Evolutionary conservation across 192 early-diverging fungal species (phyloP).

Genomic region (Coemansia sp.): DNA sequence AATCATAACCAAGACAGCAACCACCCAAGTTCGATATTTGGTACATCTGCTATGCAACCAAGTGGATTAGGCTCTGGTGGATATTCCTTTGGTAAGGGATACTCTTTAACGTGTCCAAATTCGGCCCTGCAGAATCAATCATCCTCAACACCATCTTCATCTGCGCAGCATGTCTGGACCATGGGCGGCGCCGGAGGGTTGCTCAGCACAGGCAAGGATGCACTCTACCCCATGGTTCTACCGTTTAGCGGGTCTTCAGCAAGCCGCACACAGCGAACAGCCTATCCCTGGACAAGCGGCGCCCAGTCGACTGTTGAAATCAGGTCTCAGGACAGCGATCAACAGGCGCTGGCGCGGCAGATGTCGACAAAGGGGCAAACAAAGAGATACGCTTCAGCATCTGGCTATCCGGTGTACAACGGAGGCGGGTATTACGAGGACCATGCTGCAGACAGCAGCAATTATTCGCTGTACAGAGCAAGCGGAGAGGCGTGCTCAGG

Average conservation of each 20-base stretch:
- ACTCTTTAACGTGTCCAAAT: constrained; percentile 29
- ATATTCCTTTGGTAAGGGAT: constrained; percentile 25
- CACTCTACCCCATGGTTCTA: constrained; percentile 42
- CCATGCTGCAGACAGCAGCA: background rate
- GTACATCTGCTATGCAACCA: background rate
- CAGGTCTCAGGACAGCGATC: background rate
- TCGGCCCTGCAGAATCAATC: too few species aligned
- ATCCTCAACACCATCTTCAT: background rate
- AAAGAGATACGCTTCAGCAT: background rate
- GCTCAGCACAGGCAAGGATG: constrained; percentile 16
- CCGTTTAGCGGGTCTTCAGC: constrained; percentile 10
- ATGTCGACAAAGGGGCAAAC: background rate
- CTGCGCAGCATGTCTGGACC: constrained; percentile 17
- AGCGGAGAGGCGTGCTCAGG: background rate
- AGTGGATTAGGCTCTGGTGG: background rate
- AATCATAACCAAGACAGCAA: too few species aligned
- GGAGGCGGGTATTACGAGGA: background rate
- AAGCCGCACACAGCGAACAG: constrained; percentile 10
- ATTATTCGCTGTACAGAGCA: background rate
- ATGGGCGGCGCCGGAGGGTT: background rate
- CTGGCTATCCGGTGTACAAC: background rate
- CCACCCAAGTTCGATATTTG: too few species aligned
- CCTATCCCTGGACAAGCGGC: constrained; percentile 6
- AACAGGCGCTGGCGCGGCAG: background rate
- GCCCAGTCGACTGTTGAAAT: background rate